Base-by-base conservation (phyloP, 1,139 yeast genomes). In the Yamadazyma taylorii region DNA sequence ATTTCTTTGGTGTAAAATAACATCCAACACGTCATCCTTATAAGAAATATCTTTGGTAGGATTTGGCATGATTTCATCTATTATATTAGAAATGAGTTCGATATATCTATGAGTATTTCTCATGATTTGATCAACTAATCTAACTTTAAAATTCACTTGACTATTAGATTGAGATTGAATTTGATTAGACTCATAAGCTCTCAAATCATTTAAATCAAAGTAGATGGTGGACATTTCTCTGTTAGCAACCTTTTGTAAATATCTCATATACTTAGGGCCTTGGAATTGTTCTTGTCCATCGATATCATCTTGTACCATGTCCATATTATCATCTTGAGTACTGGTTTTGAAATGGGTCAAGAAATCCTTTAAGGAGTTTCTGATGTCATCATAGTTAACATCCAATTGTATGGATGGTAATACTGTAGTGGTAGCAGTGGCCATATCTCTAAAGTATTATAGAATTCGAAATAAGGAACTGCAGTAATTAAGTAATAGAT, bases 11-110 rank as follows among this genome's bases (percentile, higher is more conserved):
- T 87, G 90, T 48, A 90, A 72, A 42, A 94, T 88, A 41, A 92
- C 95, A 56, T 94, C 98, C 51, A 94, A 68, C 9, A 92, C 97
- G 50, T 88, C 96, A 57, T 89, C 97, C 50, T 81, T 81, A 60
- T 85, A 87, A 34, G 82, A 69, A 37, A 90, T 71, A 47, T 87
- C 92, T 38, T 71, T 73, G 3, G 94, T 82, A 16, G 97, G 88
- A 42, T 72, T 72, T 0, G 98, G 98, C 79, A 92, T 78, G 40
- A 87, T 63, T 38, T 79, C 81, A 61, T 94, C 98, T 34, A 86
- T 78, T 8, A 81, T 83, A 39, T 88, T 75, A 56, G 92, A 85
- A 25, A 92, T 58, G 17, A 42, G 40, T 51, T 90, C 97, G 25
- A 81, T 63, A 52, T 83, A 92, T 51, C 88, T 85, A 51, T 81